These are phyloP conservation scores for Fusarium sp. DNA, from an alignment of 2,329 filamentous ascomycete genomes.

Conservation along the genomic window DNA sequence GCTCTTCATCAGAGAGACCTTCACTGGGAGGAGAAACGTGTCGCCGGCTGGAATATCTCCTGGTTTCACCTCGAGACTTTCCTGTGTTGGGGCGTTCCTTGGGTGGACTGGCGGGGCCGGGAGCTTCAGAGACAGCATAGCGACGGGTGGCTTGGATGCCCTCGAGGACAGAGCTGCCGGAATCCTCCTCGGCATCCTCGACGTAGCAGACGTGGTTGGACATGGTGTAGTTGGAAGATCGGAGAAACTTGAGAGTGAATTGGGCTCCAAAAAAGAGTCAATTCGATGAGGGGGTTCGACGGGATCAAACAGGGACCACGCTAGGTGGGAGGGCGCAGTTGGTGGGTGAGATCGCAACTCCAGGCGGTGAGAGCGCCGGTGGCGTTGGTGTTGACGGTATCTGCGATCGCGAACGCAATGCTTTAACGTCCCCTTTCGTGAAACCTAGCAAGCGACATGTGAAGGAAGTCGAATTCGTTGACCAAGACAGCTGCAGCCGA, in stretches of 20 bases:
- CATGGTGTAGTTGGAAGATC: conserved; percentile 50
- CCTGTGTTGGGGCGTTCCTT: conserved; percentile 64
- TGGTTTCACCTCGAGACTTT: conserved; percentile 56
- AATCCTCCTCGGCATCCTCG: conserved; percentile 64
- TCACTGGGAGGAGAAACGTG: conserved; percentile 49
- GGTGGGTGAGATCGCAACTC: conserved; percentile 35
- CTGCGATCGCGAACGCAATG: conserved; percentile 35
- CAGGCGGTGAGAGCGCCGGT: conserved; percentile 33
- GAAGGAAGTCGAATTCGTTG: conserved; percentile 19
- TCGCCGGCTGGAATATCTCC: conserved; percentile 45
- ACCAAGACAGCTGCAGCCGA: conserved; percentile 15
- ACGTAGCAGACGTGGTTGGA: conserved; percentile 56
- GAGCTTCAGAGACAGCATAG: conserved; percentile 60
- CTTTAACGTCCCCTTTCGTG: conserved; percentile 39
- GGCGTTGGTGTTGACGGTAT: conserved; percentile 12
- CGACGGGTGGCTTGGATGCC: conserved; percentile 51
- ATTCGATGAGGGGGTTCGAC: conserved; percentile 35
- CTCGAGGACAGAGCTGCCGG: conserved; percentile 53
- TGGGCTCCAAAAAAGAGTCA: conserved; percentile 34
- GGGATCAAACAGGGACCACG: conserved; percentile 41
- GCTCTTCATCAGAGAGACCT: conserved; percentile 55
- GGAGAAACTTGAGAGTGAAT: conserved; percentile 34
- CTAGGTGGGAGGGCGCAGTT: conserved; percentile 42
- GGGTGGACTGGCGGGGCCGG: conserved; percentile 52
- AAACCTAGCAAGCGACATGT: conserved; percentile 37